Conservation (phyloP, 2,329 filamentous ascomycete genomes). For the Aspergillus pseudoterreus region DNA sequence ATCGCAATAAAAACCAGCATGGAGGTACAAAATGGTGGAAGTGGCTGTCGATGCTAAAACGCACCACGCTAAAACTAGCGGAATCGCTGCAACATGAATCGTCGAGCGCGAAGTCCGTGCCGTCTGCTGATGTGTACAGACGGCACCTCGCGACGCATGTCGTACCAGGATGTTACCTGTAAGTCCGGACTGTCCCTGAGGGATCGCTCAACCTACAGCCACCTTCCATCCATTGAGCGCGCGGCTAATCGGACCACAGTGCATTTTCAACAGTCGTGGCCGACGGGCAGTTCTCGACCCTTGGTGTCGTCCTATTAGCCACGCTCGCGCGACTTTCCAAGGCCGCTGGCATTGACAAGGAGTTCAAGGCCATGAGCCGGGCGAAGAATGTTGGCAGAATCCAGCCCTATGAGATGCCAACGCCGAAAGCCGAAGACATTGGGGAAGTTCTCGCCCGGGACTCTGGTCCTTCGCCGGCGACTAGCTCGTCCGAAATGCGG, state of each 20-base stretch:
- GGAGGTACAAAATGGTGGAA: slow-evolving; percentile 77
- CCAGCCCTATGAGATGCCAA: not conserved
- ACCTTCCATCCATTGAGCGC: not conserved
- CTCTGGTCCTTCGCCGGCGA: slow-evolving; percentile 1
- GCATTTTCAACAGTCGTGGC: slow-evolving; percentile 66
- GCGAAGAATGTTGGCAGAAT: not conserved
- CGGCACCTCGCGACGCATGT: slow-evolving; percentile 30
- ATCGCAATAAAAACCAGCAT: slow-evolving; percentile 92
- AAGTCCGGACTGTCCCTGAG: slow-evolving; percentile 15
- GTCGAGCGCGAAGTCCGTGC: not conserved
- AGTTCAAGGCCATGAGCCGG: slow-evolving; percentile 11
- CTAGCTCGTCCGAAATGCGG: not conserved
- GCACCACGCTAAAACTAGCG: slow-evolving; percentile 57
- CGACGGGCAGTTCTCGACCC: slow-evolving; percentile 67
- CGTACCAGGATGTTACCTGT: slow-evolving; percentile 42
- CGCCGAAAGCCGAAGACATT: slow-evolving; percentile 17
- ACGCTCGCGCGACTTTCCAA: slow-evolving; percentile 58
- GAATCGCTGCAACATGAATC: slow-evolving; percentile 37
- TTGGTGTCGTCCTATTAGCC: slow-evolving; percentile 67
- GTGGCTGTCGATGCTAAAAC: slow-evolving; percentile 66
- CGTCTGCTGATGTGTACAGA: slow-evolving; percentile 23
- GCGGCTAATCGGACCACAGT: slow-evolving; percentile 17
- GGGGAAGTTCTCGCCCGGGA: slow-evolving; percentile 23
- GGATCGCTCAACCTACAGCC: not conserved
- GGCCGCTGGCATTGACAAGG: slow-evolving; percentile 35